Evolutionary conservation across 2,329 filamentous ascomycete genomes (phyloP), one percentile per base, ranked within the genome.

Genomic region (Phaeosphaeria sp.): DNA sequence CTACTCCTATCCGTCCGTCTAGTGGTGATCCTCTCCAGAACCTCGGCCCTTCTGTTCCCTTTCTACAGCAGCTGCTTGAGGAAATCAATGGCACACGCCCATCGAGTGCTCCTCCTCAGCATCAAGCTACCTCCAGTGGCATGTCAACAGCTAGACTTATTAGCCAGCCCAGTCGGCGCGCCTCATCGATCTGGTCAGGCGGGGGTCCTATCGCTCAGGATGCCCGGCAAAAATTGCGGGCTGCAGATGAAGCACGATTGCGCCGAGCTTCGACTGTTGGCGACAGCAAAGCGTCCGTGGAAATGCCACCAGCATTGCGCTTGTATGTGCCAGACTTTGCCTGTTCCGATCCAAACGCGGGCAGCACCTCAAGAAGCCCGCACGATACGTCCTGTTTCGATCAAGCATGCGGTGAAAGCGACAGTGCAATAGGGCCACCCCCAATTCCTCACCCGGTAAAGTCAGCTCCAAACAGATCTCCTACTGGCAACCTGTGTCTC

Each of bases 51-150:
- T 59, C 64, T 21, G 48, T 58, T 10, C 68, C 67, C 3, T 54
- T 71, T 17, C 64, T 75, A 13, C 61, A 68, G 27, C 57, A 65
- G 20, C 64, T 76, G 6, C 63, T 75, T 17, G 63, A 72, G 18
- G 69, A 73, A 39, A 69, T 75, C 56, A 66, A 62, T 27, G 59
- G 58, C 33, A 17, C 43, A 20, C 27, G 36, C 25, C 39, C 48
- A 18, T 3, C 20, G 44, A 54, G 25, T 6, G 25, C 30, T 30
- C 17, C 22, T 43, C 6, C 50, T 11, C 17, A 43, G 30, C 30
- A 47, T 5, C 30, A 10, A 20, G 9, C 17, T n/a, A 43, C 41
- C 5, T 20, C 41, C 18, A 18, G 22, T 11, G 50, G 17, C 13
- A 47, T 56, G 25, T 49, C 54, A 2, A 47, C 44, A 33, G 46